A percentile compares a stretch with the other conserved stretches of the same genome.
Conservation (phyloP, 805 yeast genomes). For the Ogataea zsoltii region DNA sequence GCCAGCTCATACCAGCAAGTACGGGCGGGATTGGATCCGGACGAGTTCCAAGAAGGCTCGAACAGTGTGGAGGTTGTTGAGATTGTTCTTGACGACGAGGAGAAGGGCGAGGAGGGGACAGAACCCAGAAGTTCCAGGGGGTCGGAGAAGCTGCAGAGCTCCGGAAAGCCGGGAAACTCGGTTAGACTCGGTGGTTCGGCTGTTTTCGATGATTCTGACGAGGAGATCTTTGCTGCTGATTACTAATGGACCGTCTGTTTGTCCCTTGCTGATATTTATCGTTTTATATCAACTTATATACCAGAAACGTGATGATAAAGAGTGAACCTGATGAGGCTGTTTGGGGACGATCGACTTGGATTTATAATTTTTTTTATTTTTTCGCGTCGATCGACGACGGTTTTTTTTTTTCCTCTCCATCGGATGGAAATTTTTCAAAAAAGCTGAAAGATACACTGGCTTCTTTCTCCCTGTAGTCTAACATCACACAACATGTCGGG, state of each 20-base stretch:
- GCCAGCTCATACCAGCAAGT: conserved; percentile 69
- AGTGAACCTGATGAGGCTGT: no score
- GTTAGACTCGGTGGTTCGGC: neutral
- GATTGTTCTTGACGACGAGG: conserved; percentile 23
- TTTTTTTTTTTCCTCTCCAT: neutral
- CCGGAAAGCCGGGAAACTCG: neutral
- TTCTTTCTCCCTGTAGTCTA: no score
- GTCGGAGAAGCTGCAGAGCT: neutral
- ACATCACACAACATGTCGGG: conserved; percentile 1
- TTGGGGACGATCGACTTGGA: no score
- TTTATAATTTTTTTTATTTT: no score
- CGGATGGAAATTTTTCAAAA: neutral
- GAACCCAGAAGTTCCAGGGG: neutral
- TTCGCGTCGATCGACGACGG: neutral
- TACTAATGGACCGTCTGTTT: conserved; percentile 7
- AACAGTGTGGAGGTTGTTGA: conserved; percentile 28
- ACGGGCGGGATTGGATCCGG: conserved; percentile 36
- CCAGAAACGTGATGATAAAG: neutral
- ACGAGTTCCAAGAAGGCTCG: conserved; percentile 22
- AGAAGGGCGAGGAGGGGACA: conserved; percentile 9
- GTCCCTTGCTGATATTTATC: neutral
- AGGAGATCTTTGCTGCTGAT: conserved; percentile 18
- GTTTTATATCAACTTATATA: neutral
- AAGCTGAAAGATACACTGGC: no score
- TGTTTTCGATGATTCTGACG: conserved; percentile 9